These are phyloP conservation scores for Lipomyces mesembrius DNA, from an alignment of 805 yeast species.

Conservation along the genomic window DNA sequence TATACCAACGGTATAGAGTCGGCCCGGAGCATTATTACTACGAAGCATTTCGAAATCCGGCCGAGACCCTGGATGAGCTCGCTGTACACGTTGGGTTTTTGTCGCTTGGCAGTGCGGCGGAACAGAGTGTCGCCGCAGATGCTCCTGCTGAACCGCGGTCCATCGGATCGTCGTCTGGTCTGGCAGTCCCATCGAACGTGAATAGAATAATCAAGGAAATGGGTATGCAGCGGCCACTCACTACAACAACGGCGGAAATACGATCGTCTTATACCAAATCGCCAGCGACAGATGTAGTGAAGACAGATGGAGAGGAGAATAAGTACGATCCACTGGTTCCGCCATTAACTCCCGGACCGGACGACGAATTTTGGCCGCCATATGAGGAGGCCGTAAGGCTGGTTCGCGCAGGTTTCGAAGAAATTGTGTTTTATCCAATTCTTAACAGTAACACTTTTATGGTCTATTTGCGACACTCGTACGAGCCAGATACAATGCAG, in stretches of 20 bases:
- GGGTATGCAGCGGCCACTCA: conserved; percentile 17
- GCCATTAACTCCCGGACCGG: not conserved
- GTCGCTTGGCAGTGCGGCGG: conserved; percentile 33
- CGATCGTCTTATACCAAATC: conserved; percentile 15
- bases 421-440: conserved; percentile 27
- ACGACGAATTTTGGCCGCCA: conserved; percentile 23
- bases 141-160: conserved; percentile 34
- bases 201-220: conserved; percentile 17
- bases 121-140: conserved; percentile 26
- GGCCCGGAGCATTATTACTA: conserved; percentile 36
- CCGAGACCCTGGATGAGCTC: conserved; percentile 31
- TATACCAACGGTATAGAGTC: conserved; percentile 14
- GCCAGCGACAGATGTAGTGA: not conserved
- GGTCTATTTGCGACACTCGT: conserved; percentile 27
- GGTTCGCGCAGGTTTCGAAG: conserved; percentile 18
- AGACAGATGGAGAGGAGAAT: conserved; percentile 4
- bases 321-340: conserved; percentile 10
- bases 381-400: conserved; percentile 22
- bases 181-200: conserved; percentile 24
- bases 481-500: conserved; percentile 16
- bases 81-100: conserved; percentile 30
- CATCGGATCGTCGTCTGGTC: conserved; percentile 33
- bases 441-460: conserved; percentile 21
- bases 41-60: conserved; percentile 34
- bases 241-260: conserved; percentile 18